Evolutionary conservation across 176 grass and related monocot species (phyloP).

Genomic region (Oryza glumipatula): DNA sequence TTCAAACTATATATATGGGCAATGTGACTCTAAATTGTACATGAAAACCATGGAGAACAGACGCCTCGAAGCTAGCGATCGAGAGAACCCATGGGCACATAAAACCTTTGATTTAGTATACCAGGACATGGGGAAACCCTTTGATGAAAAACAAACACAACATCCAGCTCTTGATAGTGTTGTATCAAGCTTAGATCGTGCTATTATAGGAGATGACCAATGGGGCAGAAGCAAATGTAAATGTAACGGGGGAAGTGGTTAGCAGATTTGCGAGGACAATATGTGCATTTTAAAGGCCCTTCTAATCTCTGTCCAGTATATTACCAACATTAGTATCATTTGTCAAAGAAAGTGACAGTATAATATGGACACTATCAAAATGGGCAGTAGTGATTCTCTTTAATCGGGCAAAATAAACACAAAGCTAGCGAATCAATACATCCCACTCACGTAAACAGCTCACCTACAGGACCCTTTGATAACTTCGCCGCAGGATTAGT

Average conservation of each 20-base stretch:
- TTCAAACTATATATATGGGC: not conserved
- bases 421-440: conserved; percentile 30
- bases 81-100: not conserved
- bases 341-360: conserved; percentile 3
- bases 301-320: conserved; percentile 35
- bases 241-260: not conserved
- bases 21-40: not conserved
- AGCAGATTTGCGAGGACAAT: not conserved
- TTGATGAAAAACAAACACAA: not conserved
- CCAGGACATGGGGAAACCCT: not conserved
- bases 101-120: not conserved
- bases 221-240: not conserved
- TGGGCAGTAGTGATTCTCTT: conserved; percentile 14
- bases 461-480: conserved; percentile 37
- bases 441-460: conserved; percentile 36
- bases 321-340: not conserved
- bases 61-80: not conserved
- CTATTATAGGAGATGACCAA: not conserved
- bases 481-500: conserved; percentile 37
- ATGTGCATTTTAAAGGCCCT: not conserved
- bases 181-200: not conserved
- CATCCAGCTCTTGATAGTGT: not conserved
- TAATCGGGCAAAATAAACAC: conserved; percentile 4
- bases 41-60: not conserved
- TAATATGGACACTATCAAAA: conserved; percentile 29